A percentile compares a stretch with the other conserved stretches of the same genome.
phyloP scores from a whole-genome alignment of 2,329 filamentous ascomycete genomes.

The Beauveria bassiana region DNA sequence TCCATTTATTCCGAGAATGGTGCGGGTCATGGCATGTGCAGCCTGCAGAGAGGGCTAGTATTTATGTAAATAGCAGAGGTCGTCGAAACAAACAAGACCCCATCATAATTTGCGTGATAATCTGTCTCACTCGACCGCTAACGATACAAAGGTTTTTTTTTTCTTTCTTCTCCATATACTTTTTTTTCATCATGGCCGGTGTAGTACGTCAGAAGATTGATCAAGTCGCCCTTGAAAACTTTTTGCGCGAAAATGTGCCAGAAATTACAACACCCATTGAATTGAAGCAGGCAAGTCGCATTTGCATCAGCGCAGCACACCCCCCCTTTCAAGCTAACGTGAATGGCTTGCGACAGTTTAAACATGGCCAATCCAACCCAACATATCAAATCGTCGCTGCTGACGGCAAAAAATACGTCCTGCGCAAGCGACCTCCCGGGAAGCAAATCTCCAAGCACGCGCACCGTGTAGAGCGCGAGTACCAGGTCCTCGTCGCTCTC shows the following conservation, averaged over 20 bases:
- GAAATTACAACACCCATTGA: slow-evolving; percentile 6
- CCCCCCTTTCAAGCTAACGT: not conserved
- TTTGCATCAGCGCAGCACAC: too few species aligned
- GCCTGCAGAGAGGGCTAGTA: not conserved
- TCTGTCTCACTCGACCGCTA: not conserved
- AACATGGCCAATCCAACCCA: slow-evolving; percentile 10
- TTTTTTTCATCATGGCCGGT: slow-evolving; percentile 3
- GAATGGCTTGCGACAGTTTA: not conserved
- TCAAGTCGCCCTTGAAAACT: not conserved
- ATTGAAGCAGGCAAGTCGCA: slow-evolving; percentile 2
- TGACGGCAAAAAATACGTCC: slow-evolving; percentile 38
- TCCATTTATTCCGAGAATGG: not conserved
- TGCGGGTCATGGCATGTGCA: not conserved
- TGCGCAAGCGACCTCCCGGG: slow-evolving; percentile 88
- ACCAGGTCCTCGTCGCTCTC: slow-evolving; percentile 73
- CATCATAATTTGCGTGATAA: not conserved
- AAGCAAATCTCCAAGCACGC: slow-evolving; percentile 77
- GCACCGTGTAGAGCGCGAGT: slow-evolving; percentile 86
- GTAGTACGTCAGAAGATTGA: slow-evolving; percentile 11
- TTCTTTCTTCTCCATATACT: not conserved
- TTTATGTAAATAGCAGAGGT: not conserved
- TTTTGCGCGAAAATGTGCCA: not conserved
- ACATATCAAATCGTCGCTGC: slow-evolving; percentile 7
- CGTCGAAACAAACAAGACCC: not conserved
- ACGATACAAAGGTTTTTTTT: not conserved